A percentile compares a stretch with the other conserved stretches of the same genome.
phyloP scores from a whole-genome alignment of 2,329 filamentous ascomycete genomes.

The Cercospora sojina region DNA sequence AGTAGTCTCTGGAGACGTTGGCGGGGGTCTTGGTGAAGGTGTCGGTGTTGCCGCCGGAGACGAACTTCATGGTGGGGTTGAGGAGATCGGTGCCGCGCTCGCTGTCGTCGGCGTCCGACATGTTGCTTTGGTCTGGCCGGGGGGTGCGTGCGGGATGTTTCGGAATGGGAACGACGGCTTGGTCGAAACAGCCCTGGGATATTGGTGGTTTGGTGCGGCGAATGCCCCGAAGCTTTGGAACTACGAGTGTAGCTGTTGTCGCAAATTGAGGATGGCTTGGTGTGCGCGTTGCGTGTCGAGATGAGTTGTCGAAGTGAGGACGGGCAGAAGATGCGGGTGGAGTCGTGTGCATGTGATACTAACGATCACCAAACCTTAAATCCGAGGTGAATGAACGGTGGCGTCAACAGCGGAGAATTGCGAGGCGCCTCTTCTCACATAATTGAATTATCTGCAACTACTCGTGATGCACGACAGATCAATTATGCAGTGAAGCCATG shows the following conservation, averaged over 20 bases:
- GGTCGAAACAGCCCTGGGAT: not conserved
- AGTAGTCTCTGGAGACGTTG: conserved; percentile 22
- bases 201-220: not conserved
- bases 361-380: not conserved
- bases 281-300: not conserved
- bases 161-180: not conserved
- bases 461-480: not conserved
- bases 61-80: conserved; percentile 21
- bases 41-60: conserved; percentile 16
- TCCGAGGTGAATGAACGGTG: not conserved
- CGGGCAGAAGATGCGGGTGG: not conserved
- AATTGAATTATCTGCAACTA: not conserved
- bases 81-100: conserved; percentile 5
- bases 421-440: not conserved
- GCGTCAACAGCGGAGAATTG: not conserved
- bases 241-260: not conserved
- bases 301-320: not conserved
- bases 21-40: conserved; percentile 26
- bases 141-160: not conserved
- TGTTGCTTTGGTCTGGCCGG: not conserved
- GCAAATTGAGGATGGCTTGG: not conserved
- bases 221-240: not conserved
- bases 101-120: conserved; percentile 3
- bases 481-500: not conserved
- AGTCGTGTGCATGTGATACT: not conserved